Conservation (phyloP, 2,329 filamentous ascomycete genomes). For the Scopulariopsis brevicaulis region DNA sequence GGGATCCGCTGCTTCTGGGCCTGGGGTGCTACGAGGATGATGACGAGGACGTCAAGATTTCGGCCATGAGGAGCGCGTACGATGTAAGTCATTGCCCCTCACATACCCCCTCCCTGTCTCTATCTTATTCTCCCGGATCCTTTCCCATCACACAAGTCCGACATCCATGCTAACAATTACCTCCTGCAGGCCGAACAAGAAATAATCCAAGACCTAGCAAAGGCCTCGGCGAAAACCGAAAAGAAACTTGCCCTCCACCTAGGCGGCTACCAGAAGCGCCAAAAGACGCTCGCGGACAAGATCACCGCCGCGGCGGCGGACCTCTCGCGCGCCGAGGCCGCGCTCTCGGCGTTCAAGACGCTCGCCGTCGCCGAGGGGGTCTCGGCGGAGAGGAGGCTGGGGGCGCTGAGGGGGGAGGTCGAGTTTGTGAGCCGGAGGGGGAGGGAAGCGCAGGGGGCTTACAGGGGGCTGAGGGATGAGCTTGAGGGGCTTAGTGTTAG, state of each 20-base stretch:
- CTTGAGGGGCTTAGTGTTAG: slow-evolving; percentile 41
- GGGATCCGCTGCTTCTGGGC: slow-evolving; percentile 57
- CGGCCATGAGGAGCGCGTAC: slow-evolving; percentile 58
- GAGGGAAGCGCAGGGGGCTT: slow-evolving; percentile 82
- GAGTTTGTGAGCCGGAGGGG: slow-evolving; percentile 69
- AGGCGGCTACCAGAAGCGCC: slow-evolving; percentile 81
- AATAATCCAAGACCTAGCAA: slow-evolving; percentile 60
- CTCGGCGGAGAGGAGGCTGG: slow-evolving; percentile 60
- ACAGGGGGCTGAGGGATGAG: slow-evolving; percentile 67
- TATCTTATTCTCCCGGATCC: background rate
- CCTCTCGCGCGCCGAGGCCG: slow-evolving; percentile 60
- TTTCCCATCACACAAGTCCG: background rate
- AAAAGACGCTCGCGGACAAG: slow-evolving; percentile 70
- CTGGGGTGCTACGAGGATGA: slow-evolving; percentile 72
- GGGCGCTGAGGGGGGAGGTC: slow-evolving; percentile 71
- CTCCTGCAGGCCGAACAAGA: slow-evolving; percentile 53
- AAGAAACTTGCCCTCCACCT: slow-evolving; percentile 85
- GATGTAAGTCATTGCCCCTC: slow-evolving; percentile 41
- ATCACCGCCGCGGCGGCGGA: slow-evolving; percentile 64
- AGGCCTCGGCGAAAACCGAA: slow-evolving; percentile 76
- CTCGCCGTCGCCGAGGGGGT: slow-evolving; percentile 72
- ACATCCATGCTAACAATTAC: background rate
- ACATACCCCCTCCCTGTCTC: background rate
- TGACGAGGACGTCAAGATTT: slow-evolving; percentile 56
- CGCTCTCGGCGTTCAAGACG: slow-evolving; percentile 63